Percentiles rank a stretch among this genome's conserved stretches.
phyloP scores from a whole-genome alignment of 1,139 yeast species.

The Pichia sorboxylosa region DNA sequence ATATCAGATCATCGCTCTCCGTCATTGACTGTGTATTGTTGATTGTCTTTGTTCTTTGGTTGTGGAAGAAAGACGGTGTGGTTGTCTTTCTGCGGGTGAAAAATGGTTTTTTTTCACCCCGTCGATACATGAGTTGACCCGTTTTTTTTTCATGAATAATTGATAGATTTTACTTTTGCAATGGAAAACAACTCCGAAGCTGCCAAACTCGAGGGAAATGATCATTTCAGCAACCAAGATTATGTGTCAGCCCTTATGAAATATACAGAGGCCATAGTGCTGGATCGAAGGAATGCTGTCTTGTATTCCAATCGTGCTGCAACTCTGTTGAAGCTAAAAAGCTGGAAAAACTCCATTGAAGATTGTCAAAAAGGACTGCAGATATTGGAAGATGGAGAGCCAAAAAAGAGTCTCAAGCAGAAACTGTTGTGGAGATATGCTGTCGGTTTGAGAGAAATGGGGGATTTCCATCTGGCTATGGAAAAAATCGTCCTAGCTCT shows the following conservation, averaged over 20 bases:
- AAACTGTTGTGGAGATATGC: slow-evolving; percentile 55
- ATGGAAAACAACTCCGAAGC: slow-evolving; percentile 2
- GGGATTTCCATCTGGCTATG: slow-evolving; percentile 26
- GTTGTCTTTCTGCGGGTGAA: too few relatives aligned
- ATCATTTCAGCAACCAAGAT: slow-evolving; percentile 44
- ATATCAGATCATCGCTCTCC: slow-evolving; percentile 44
- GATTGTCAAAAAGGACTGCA: slow-evolving; percentile 52
- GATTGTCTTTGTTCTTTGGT: too few relatives aligned
- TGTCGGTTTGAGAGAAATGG: slow-evolving; percentile 30
- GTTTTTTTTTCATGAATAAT: too few relatives aligned
- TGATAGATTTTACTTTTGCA: too few relatives aligned
- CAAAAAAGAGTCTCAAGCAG: slow-evolving; percentile 20
- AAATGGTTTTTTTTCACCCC: too few relatives aligned
- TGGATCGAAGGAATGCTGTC: slow-evolving; percentile 48
- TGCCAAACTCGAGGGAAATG: slow-evolving; percentile 47
- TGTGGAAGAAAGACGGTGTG: too few relatives aligned
- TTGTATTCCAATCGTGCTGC: slow-evolving; percentile 75
- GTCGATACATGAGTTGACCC: too few relatives aligned
- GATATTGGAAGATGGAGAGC: slow-evolving; percentile 22
- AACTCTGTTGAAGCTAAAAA: slow-evolving; percentile 46
- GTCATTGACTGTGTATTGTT: too few relatives aligned
- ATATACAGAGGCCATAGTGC: slow-evolving; percentile 54
- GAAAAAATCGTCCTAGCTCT: slow-evolving; percentile 33
- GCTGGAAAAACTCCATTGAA: slow-evolving; percentile 44
- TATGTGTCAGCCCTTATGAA: slow-evolving; percentile 46